Conservation (phyloP, 108 stramenopile genomes). For the Fistulifera pelliculosa region DNA sequence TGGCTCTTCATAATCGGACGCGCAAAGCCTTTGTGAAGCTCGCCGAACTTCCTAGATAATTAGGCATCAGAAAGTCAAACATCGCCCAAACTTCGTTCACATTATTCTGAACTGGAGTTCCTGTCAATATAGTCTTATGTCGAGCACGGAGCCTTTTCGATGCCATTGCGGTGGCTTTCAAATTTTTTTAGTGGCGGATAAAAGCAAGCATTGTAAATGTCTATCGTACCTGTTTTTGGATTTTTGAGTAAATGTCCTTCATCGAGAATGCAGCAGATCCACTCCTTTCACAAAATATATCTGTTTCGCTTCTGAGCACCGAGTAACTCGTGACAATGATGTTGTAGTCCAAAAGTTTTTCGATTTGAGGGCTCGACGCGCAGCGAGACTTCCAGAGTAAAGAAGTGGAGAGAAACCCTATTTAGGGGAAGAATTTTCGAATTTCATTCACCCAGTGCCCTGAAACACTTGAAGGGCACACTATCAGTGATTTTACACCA, state of each 20-base stretch:
- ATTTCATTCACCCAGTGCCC: slow-evolving; percentile 82
- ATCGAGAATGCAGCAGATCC: slow-evolving; percentile 84
- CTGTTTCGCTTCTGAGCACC: slow-evolving; percentile 55
- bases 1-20: slow-evolving; percentile 63
- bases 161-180: slow-evolving; percentile 63
- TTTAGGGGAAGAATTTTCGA: slow-evolving; percentile 45
- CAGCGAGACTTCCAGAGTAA: slow-evolving; percentile 28
- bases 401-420: slow-evolving; percentile 34
- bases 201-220: neutral
- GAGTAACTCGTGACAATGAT: slow-evolving; percentile 84
- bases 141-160: slow-evolving; percentile 52
- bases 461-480: slow-evolving; percentile 80
- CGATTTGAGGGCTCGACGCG: slow-evolving; percentile 18
- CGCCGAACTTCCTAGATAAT: slow-evolving; percentile 78
- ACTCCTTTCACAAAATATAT: slow-evolving; percentile 38
- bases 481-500: slow-evolving; percentile 37
- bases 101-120: slow-evolving; percentile 93
- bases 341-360: slow-evolving; percentile 35
- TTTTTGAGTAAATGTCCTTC: slow-evolving; percentile 94
- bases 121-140: slow-evolving; percentile 83
- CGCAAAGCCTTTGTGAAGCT: slow-evolving; percentile 85
- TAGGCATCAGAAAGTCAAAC: slow-evolving; percentile 96
- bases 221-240: slow-evolving; percentile 61
- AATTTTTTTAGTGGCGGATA: neutral
- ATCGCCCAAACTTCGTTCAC: slow-evolving; percentile 97